Percentiles rank a stretch among this genome's conserved stretches.
Conservation (phyloP, 768 basidiomycete species). For the Ephemerocybe angulata region DNA sequence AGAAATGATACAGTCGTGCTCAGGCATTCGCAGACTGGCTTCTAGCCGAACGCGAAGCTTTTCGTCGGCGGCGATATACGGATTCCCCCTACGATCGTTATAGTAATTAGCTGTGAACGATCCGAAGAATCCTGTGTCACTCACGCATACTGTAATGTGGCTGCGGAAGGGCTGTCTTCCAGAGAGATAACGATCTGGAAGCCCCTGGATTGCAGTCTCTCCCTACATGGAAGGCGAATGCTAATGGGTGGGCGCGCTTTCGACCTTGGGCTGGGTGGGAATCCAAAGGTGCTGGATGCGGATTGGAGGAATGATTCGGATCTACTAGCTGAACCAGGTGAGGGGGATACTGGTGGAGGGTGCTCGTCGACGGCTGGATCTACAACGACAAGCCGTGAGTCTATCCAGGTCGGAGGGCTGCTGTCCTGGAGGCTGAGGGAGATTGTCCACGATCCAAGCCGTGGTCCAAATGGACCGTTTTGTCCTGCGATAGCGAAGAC, state of each 20-base stretch:
- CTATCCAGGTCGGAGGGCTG: constrained; percentile 56
- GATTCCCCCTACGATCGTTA: constrained; percentile 39
- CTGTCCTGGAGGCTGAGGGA: constrained; percentile 49
- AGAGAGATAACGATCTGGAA: constrained; percentile 41
- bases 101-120: no score
- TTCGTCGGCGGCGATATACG: constrained; percentile 45
- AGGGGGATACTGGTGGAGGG: constrained; percentile 7
- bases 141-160: constrained; percentile 52
- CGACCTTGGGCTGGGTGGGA: background rate
- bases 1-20: constrained; percentile 44
- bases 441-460: constrained; percentile 45
- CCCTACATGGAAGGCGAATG: background rate
- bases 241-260: background rate
- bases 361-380: constrained; percentile 20
- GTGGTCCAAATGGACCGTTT: constrained; percentile 12
- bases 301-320: constrained; percentile 6
- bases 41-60: constrained; percentile 44
- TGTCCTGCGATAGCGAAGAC: constrained; percentile 36
- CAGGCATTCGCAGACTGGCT: constrained; percentile 38
- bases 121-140: constrained; percentile 20
- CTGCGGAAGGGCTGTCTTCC: constrained; percentile 37
- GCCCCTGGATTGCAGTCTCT: constrained; percentile 27
- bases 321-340: background rate
- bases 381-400: constrained; percentile 47
- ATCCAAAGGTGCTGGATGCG: constrained; percentile 4